A percentile compares a stretch with the other conserved stretches of the same genome.
Evolutionary conservation across 306 rosid species (phyloP).

Genomic region (Clitoria ternatea): DNA sequence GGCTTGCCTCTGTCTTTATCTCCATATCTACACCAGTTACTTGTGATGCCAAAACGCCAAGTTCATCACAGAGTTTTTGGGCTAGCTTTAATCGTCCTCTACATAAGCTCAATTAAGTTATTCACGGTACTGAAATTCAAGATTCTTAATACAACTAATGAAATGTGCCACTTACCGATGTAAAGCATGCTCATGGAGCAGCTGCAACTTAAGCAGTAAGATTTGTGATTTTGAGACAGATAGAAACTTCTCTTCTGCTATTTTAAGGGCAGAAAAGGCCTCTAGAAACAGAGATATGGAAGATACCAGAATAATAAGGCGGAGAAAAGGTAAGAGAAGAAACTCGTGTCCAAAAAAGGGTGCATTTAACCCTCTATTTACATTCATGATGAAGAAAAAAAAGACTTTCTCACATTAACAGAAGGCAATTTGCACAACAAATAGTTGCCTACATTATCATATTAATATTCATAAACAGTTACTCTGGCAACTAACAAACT

Average conservation of each 20-base stretch:
- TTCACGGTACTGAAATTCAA: background rate
- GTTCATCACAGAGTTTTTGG: slow-evolving; percentile 87
- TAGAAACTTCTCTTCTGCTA: slow-evolving; percentile 84
- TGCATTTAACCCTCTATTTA: background rate
- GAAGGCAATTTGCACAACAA: slow-evolving; percentile 1
- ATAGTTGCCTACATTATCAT: background rate
- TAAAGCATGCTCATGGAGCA: slow-evolving; percentile 85
- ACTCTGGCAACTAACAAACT: slow-evolving; percentile 2
- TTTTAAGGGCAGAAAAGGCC: slow-evolving; percentile 80
- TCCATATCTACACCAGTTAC: slow-evolving; percentile 91
- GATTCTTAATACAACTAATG: slow-evolving; percentile 10
- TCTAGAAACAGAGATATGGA: slow-evolving; percentile 44
- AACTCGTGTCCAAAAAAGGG: background rate
- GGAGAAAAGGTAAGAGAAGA: slow-evolving; percentile 13
- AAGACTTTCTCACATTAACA: background rate
- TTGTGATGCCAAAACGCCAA: slow-evolving; percentile 89
- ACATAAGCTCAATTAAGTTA: slow-evolving; percentile 27
- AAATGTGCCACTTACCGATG: slow-evolving; percentile 52
- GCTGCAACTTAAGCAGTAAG: slow-evolving; percentile 72
- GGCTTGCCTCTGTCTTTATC: slow-evolving; percentile 93
- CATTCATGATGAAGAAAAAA: background rate
- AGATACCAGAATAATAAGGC: background rate
- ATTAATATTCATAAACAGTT: slow-evolving; percentile 5
- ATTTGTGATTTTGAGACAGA: slow-evolving; percentile 82
- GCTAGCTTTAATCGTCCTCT: slow-evolving; percentile 90